A percentile compares a stretch with the other conserved stretches of the same genome.
phyloP scores from a whole-genome alignment of 768 basidiomycete genomes.

The Russula brevipes region DNA sequence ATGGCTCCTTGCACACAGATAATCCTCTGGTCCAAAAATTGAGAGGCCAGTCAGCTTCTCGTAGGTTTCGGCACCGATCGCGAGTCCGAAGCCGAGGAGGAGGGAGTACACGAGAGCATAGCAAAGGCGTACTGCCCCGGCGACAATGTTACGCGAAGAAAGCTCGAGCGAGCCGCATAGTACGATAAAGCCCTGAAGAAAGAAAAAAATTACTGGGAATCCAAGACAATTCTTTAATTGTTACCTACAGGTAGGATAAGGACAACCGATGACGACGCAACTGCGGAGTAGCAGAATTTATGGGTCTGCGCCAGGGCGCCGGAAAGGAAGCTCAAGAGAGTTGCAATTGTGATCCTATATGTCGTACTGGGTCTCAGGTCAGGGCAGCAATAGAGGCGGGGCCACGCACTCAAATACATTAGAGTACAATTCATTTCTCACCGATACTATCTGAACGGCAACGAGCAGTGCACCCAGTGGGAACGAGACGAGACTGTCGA shows the following conservation, averaged over 20 bases:
- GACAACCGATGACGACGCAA: conserved; percentile 72
- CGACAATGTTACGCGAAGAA: conserved; percentile 73
- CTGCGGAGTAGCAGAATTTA: conserved; percentile 76
- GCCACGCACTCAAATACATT: conserved; percentile 67
- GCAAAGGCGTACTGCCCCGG: conserved; percentile 79
- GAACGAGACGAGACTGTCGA: conserved; percentile 67
- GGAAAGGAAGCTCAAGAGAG: conserved; percentile 71
- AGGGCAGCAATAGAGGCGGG: conserved; percentile 2
- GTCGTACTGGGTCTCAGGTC: background rate
- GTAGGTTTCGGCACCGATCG: conserved; percentile 71
- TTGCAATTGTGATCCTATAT: conserved; percentile 68
- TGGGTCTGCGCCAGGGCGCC: conserved; percentile 65
- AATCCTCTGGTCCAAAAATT: conserved; percentile 51
- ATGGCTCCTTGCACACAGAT: conserved; percentile 55
- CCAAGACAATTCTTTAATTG: background rate
- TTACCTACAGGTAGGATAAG: conserved; percentile 66
- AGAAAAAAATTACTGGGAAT: background rate
- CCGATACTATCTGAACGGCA: conserved; percentile 62
- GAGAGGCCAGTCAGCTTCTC: conserved; percentile 45
- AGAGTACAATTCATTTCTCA: conserved; percentile 70
- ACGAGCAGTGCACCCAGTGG: conserved; percentile 76
- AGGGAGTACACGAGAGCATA: conserved; percentile 77
- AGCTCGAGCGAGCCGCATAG: conserved; percentile 72
- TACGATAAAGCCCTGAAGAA: conserved; percentile 55
- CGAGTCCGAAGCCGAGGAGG: conserved; percentile 74